Conservation (phyloP, 208 protist genomes). For the Trypanosoma boissoni region DNA sequence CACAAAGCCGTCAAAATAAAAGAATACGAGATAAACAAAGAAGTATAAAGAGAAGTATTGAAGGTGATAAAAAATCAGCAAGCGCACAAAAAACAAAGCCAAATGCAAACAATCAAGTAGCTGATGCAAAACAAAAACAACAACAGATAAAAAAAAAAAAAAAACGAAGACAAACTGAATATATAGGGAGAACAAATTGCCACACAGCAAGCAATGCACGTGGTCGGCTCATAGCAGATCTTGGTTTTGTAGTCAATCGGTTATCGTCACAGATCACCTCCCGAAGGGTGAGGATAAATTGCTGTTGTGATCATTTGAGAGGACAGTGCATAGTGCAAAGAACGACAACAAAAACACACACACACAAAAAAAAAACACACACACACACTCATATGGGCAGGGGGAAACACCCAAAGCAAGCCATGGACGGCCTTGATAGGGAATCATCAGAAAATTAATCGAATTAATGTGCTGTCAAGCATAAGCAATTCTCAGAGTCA, state of each 20-base stretch:
- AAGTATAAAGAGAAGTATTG: too few species aligned
- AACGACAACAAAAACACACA: not conserved
- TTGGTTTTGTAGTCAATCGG: constrained; percentile 66
- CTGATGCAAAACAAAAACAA: too few species aligned
- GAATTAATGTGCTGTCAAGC: not conserved
- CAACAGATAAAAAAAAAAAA: too few species aligned
- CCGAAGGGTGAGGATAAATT: constrained; percentile 52
- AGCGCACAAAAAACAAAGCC: too few species aligned
- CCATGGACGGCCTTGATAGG: not conserved
- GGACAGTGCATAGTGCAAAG: not conserved
- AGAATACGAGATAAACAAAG: too few species aligned
- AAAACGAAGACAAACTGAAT: not conserved
- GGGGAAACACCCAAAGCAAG: too few species aligned
- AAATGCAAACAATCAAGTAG: too few species aligned
- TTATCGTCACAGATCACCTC: constrained; percentile 57
- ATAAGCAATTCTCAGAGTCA: not conserved
- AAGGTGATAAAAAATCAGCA: too few species aligned
- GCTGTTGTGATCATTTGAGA: constrained; percentile 33
- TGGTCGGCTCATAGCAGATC: constrained; percentile 81
- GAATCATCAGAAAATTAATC: not conserved
- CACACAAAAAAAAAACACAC: not conserved
- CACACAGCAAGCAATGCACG: too few species aligned
- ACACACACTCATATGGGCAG: too few species aligned
- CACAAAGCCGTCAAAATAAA: too few species aligned
- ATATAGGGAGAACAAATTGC: not conserved